Evolutionary conservation across 305 asterid species (phyloP).

Genomic region (Caryopteris hybrid): DNA sequence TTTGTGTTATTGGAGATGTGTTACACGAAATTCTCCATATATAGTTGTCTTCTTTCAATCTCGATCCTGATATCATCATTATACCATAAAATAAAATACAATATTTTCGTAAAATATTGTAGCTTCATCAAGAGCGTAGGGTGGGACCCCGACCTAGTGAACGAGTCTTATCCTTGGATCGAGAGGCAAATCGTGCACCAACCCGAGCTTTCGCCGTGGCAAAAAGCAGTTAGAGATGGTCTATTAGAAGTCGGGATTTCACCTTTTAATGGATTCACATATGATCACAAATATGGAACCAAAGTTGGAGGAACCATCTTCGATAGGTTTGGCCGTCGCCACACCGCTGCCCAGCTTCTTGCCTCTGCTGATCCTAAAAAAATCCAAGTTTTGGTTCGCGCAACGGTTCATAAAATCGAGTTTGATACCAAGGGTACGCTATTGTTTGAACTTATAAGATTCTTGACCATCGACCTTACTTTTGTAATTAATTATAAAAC

Average conservation of each 20-base stretch:
- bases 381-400: slow-evolving; percentile 65
- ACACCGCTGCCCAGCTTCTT: slow-evolving; percentile 86
- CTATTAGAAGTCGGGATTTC: slow-evolving; percentile 71
- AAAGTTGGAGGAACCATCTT: slow-evolving; percentile 96
- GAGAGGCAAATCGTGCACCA: slow-evolving; percentile 78
- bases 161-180: slow-evolving; percentile 84
- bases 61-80: no score
- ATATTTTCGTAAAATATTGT: no score
- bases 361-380: slow-evolving; percentile 59
- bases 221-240: slow-evolving; percentile 64
- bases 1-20: no score
- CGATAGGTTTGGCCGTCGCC: slow-evolving; percentile 79
- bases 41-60: no score
- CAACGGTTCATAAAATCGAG: slow-evolving; percentile 65
- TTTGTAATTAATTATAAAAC: no score
- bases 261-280: slow-evolving; percentile 92
- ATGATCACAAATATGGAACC: slow-evolving; percentile 82
- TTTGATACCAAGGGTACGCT: slow-evolving; percentile 77
- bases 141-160: slow-evolving; percentile 83
- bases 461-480: no score
- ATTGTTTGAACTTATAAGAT: no score
- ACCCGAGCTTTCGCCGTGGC: slow-evolving; percentile 80
- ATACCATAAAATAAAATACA: no score
- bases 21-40: no score
- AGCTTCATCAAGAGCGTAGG: slow-evolving; percentile 56